Conservation (phyloP, 169 alveolate species). For the Hammondia hammondi region DNA sequence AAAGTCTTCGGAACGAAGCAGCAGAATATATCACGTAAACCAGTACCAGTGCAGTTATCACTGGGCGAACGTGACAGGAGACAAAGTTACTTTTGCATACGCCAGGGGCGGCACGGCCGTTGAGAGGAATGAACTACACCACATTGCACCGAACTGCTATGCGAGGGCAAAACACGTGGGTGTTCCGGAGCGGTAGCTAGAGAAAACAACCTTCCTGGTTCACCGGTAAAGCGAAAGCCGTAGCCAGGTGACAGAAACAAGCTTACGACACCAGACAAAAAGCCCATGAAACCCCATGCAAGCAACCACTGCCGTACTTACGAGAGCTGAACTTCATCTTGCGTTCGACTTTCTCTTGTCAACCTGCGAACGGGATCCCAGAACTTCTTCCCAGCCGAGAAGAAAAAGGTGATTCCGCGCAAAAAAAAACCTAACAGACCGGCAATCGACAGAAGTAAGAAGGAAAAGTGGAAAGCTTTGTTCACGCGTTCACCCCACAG, state of each 20-base stretch:
- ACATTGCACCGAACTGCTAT: not conserved
- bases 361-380: not conserved
- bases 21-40: too few relatives aligned
- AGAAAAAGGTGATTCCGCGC: conserved; percentile 11
- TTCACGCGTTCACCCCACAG: not conserved
- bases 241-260: not conserved
- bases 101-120: not conserved
- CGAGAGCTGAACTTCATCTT: conserved; percentile 13
- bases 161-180: not conserved
- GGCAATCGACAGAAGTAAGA: not conserved
- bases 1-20: too few relatives aligned
- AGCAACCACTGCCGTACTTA: not conserved
- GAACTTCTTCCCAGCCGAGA: not conserved
- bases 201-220: not conserved
- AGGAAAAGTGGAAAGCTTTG: not conserved
- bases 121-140: not conserved
- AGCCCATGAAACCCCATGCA: not conserved
- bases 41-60: too few relatives aligned
- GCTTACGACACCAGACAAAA: not conserved
- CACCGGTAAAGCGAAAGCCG: not conserved
- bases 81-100: too few relatives aligned
- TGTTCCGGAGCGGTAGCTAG: not conserved
- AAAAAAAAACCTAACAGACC: not conserved
- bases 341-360: conserved; percentile 6
- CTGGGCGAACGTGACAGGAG: not conserved